Conservation (phyloP, 2,329 filamentous ascomycete genomes). For the Chrysoporthe cubensis region DNA sequence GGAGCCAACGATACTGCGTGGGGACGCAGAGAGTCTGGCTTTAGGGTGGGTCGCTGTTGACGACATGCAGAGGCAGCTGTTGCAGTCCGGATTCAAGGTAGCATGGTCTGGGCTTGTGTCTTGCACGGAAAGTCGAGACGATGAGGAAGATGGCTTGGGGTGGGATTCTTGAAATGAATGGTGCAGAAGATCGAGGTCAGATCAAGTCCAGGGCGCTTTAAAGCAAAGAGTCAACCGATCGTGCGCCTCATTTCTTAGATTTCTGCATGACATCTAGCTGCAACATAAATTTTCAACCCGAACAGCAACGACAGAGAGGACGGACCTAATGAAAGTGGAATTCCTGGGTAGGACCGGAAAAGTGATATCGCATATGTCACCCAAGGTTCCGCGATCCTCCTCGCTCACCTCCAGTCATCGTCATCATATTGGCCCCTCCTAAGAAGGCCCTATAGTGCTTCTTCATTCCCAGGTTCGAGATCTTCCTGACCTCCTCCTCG, state of each 20-base stretch:
- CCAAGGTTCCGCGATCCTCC: no score
- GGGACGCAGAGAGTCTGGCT: conserved; percentile 6
- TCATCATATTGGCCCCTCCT: conserved; percentile 21
- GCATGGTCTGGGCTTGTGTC: conserved; percentile 10
- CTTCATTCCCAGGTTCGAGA: conserved; percentile 36
- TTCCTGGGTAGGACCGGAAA: no score
- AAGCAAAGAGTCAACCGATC: no score
- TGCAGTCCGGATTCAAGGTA: conserved; percentile 14
- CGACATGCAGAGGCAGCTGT: neutral
- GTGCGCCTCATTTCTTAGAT: no score
- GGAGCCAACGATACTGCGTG: neutral
- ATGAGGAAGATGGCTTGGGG: neutral
- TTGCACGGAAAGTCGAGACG: neutral
- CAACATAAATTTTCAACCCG: neutral
- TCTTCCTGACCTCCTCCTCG: conserved; percentile 55
- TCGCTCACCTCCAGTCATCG: conserved; percentile 20
- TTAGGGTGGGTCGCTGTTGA: conserved; percentile 17
- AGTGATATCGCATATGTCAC: neutral
- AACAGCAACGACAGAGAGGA: no score
- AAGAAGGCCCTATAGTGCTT: conserved; percentile 26
- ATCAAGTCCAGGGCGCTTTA: no score
- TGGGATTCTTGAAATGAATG: no score
- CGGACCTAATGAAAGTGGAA: no score
- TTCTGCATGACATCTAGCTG: no score
- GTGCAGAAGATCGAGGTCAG: no score